These are phyloP conservation scores for Stachybotrys echinatus DNA, from an alignment of 2,329 filamentous ascomycete genomes.

Conservation along the genomic window DNA sequence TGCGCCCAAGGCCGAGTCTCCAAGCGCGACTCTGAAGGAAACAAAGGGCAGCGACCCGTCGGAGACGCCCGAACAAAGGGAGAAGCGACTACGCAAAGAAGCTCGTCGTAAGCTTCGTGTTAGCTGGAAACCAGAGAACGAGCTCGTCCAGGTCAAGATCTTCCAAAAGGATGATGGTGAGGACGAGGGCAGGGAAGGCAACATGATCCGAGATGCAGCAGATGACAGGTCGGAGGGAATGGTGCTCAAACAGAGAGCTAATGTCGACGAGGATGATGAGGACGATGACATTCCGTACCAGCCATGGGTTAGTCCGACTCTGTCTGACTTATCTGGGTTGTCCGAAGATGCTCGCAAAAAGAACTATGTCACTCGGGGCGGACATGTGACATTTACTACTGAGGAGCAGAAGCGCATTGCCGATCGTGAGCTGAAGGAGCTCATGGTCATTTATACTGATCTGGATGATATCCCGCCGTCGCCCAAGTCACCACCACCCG, in stretches of 20 bases:
- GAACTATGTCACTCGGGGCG: slow-evolving; percentile 50
- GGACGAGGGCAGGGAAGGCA: slow-evolving; percentile 61
- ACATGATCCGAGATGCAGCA: slow-evolving; percentile 65
- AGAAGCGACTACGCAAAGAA: slow-evolving; percentile 67
- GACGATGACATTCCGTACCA: slow-evolving; percentile 51
- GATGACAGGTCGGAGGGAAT: slow-evolving; percentile 71
- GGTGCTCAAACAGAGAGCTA: slow-evolving; percentile 53
- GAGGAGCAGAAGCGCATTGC: slow-evolving; percentile 51
- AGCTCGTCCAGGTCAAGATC: slow-evolving; percentile 60
- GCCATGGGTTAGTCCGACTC: slow-evolving; percentile 44
- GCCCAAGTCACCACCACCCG: slow-evolving; percentile 46
- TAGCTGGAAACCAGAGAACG: slow-evolving; percentile 62
- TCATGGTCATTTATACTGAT: slow-evolving; percentile 57
- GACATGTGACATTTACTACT: slow-evolving; percentile 44
- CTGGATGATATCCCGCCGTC: slow-evolving; percentile 49
- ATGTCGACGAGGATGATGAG: slow-evolving; percentile 47
- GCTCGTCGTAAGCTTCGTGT: slow-evolving; percentile 65
- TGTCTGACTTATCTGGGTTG: slow-evolving; percentile 42
- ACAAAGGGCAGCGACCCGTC: slow-evolving; percentile 39
- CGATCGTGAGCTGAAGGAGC: slow-evolving; percentile 51
- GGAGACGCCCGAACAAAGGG: slow-evolving; percentile 64
- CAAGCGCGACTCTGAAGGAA: slow-evolving; percentile 47
- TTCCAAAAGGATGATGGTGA: slow-evolving; percentile 71
- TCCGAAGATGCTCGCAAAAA: slow-evolving; percentile 39
- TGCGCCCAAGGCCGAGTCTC: slow-evolving; percentile 31